These are phyloP conservation scores for Schoenoplectus tabernaemontani DNA, from an alignment of 202 grass and related monocot genomes.

Conservation along the genomic window DNA sequence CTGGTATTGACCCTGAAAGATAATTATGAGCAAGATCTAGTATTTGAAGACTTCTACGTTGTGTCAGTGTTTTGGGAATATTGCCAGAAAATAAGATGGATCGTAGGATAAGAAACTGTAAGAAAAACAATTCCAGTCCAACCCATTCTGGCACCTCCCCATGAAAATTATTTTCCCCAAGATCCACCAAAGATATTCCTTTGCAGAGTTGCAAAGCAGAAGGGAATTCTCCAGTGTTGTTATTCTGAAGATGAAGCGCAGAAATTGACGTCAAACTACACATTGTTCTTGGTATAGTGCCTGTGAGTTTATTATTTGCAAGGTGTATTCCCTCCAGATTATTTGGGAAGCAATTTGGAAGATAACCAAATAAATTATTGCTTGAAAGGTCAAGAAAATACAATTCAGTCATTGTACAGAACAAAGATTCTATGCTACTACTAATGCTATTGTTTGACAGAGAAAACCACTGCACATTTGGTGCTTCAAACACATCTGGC, in stretches of 20 bases:
- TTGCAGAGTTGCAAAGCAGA: neutral
- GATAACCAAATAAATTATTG: constrained; percentile 25
- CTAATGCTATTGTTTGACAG: constrained; percentile 26
- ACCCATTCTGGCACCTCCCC: constrained; percentile 30
- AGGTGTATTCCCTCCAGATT: neutral
- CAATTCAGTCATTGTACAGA: constrained; percentile 9
- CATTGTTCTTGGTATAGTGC: neutral
- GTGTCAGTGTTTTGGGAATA: constrained; percentile 15
- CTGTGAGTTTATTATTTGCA: neutral
- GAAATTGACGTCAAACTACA: neutral
- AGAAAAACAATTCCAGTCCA: neutral
- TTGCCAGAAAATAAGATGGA: constrained; percentile 29
- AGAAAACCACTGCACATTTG: neutral
- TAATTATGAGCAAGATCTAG: constrained; percentile 33
- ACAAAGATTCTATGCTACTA: constrained; percentile 14
- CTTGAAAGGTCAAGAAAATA: neutral
- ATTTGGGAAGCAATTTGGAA: constrained; percentile 28
- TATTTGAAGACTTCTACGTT: neutral
- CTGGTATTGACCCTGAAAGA: constrained; percentile 31
- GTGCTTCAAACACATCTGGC: constrained; percentile 5
- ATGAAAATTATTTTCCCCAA: constrained; percentile 26
- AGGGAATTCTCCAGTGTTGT: constrained; percentile 34
- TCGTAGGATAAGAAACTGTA: neutral
- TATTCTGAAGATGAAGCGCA: constrained; percentile 14
- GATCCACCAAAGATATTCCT: neutral